phyloP scores from a whole-genome alignment of 2,329 filamentous ascomycete genomes.

The Ophiostoma ulmi region DNA sequence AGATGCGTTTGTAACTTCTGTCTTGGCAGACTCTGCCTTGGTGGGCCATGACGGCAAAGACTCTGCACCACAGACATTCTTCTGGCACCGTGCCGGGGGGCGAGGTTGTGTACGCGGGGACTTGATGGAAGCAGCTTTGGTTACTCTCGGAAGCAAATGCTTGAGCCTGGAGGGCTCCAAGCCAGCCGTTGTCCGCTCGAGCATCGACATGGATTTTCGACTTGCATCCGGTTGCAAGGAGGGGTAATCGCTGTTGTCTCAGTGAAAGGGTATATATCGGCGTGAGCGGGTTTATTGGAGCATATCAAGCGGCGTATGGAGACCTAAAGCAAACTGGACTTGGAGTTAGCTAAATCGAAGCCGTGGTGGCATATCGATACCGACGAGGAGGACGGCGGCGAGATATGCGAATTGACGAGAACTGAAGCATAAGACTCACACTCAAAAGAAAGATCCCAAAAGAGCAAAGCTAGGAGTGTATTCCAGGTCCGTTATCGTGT shows the following conservation, averaged over 20 bases:
- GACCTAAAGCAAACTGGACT: not conserved
- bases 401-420: not conserved
- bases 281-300: not conserved
- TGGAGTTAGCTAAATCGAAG: not conserved
- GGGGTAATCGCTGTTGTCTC: not conserved
- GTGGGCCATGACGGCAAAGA: no score
- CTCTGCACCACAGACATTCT: constrained; percentile 17
- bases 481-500: not conserved
- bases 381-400: not conserved
- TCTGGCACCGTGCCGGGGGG: not conserved
- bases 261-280: not conserved
- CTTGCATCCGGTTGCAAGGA: not conserved
- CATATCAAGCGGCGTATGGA: not conserved
- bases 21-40: constrained; percentile 24
- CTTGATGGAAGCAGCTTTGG: constrained; percentile 31
- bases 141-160: constrained; percentile 44
- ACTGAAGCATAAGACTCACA: not conserved
- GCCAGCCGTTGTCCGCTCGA: constrained; percentile 53
- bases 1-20: constrained; percentile 41
- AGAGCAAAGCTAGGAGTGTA: not conserved
- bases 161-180: constrained; percentile 54
- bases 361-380: not conserved
- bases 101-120: constrained; percentile 34
- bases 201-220: constrained; percentile 34
- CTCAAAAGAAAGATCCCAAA: not conserved